A percentile compares a stretch with the other conserved stretches of the same genome.
These are phyloP conservation scores for Royoungia palumana DNA, from an alignment of 768 basidiomycete genomes.

Conservation along the genomic window DNA sequence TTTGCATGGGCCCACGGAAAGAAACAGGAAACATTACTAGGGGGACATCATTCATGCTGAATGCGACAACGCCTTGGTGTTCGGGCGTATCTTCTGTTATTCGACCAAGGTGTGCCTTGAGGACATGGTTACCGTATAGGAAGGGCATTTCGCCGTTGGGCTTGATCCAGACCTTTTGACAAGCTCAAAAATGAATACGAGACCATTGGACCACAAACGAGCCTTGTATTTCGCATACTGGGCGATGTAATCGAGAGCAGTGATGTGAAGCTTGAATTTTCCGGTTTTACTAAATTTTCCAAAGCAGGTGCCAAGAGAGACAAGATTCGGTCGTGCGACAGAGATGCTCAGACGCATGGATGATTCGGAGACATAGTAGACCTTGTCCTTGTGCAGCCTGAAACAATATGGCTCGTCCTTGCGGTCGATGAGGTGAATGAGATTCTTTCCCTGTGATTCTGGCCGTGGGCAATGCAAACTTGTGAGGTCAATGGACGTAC, in stretches of 20 bases:
- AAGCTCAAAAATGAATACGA: background rate
- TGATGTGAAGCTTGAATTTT: constrained; percentile 97
- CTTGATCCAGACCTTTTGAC: constrained; percentile 90
- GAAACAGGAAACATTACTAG: constrained; percentile 45
- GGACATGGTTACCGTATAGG: constrained; percentile 96
- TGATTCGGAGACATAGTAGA: constrained; percentile 94
- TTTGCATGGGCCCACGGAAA: constrained; percentile 5
- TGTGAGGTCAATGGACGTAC: constrained; percentile 41
- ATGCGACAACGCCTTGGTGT: constrained; percentile 97
- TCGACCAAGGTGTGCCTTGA: constrained; percentile 97
- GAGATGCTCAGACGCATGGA: constrained; percentile 92
- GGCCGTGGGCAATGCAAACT: background rate
- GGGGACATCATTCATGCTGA: constrained; percentile 93
- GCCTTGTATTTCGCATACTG: constrained; percentile 99
- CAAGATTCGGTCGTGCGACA: constrained; percentile 86
- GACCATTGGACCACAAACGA: constrained; percentile 16
- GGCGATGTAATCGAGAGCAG: constrained; percentile 86
- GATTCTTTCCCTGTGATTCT: constrained; percentile 77
- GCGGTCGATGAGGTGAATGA: constrained; percentile 92
- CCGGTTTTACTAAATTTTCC: constrained; percentile 97
- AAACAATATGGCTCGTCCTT: constrained; percentile 95
- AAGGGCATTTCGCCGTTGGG: constrained; percentile 99
- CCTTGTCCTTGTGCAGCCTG: constrained; percentile 89
- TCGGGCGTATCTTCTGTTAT: constrained; percentile 99
- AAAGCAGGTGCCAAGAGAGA: constrained; percentile 93